Conservation (phyloP, 1,139 yeast genomes). For the Nakaseomyces nivariensis region DNA sequence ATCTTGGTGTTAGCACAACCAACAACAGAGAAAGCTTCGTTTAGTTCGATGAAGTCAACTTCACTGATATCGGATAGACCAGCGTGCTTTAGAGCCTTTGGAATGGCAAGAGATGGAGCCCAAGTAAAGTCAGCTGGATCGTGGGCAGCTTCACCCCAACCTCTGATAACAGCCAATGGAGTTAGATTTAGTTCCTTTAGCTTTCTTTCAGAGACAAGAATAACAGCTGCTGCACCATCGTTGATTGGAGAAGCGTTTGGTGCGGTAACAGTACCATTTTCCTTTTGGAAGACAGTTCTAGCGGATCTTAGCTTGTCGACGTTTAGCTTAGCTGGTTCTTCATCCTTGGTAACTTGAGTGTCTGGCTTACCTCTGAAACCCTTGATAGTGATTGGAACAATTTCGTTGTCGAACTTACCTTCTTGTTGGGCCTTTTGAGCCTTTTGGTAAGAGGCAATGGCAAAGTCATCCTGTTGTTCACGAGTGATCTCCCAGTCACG, state of each 20-base stretch:
- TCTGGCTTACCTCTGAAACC: slow-evolving; percentile 94
- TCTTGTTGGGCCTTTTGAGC: slow-evolving; percentile 70
- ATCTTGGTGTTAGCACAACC: slow-evolving; percentile 84
- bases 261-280: slow-evolving; percentile 88
- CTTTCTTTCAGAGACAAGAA: slow-evolving; percentile 74
- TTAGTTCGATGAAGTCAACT: slow-evolving; percentile 62
- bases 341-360: slow-evolving; percentile 56
- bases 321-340: slow-evolving; percentile 61
- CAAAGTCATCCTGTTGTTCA: slow-evolving; percentile 65
- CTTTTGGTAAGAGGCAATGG: slow-evolving; percentile 58
- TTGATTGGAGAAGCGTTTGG: slow-evolving; percentile 93
- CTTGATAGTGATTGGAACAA: slow-evolving; percentile 77
- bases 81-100: slow-evolving; percentile 90
- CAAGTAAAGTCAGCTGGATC: slow-evolving; percentile 89
- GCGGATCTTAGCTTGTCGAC: slow-evolving; percentile 68
- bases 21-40: slow-evolving; percentile 95
- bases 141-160: slow-evolving; percentile 98
- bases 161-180: slow-evolving; percentile 79
- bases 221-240: slow-evolving; percentile 95
- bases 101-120: slow-evolving; percentile 88
- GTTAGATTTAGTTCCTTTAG: slow-evolving; percentile 73
- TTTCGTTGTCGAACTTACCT: slow-evolving; percentile 75
- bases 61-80: slow-evolving; percentile 45
- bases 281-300: slow-evolving; percentile 87
- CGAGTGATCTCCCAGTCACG: slow-evolving; percentile 52